Percentiles rank a stretch among this genome's conserved stretches.
Conservation (phyloP, 192 early-diverging fungal genomes). For the Backusella tuberculispora region DNA sequence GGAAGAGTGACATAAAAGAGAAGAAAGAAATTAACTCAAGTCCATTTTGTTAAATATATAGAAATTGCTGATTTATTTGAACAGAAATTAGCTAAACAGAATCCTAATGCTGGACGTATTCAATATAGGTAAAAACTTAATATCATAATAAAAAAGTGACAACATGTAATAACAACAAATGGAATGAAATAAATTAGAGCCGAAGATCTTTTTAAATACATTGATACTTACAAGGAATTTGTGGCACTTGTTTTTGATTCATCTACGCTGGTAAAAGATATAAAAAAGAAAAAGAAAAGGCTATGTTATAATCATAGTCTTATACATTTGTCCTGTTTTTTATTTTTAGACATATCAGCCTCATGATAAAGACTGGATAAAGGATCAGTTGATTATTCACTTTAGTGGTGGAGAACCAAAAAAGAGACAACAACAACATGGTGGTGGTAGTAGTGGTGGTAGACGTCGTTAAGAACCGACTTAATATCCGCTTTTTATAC, state of each 20-base stretch:
- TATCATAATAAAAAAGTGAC: neutral
- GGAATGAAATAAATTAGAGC: constrained; percentile 18
- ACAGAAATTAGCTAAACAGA: constrained; percentile 25
- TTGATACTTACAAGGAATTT: constrained; percentile 39
- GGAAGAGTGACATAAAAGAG: too few relatives aligned
- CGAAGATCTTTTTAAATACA: constrained; percentile 34
- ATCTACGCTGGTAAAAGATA: constrained; percentile 20
- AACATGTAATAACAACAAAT: too few relatives aligned
- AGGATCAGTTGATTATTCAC: constrained; percentile 28
- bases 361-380: constrained; percentile 38
- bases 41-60: neutral
- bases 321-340: neutral
- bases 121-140: constrained; percentile 28
- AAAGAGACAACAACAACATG: neutral
- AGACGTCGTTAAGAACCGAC: constrained; percentile 4
- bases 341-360: constrained; percentile 27
- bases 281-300: too few relatives aligned
- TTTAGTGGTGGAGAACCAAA: constrained; percentile 26
- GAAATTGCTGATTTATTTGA: constrained; percentile 34
- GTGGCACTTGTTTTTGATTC: constrained; percentile 33
- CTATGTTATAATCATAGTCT: too few relatives aligned
- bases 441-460: neutral
- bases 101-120: constrained; percentile 26
- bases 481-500: neutral
- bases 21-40: neutral